Percentiles rank a stretch among this genome's conserved stretches.
These are phyloP conservation scores for Trichosporon sp. DNA, from an alignment of 1,284 basidiomycete species.

Conservation along the genomic window DNA sequence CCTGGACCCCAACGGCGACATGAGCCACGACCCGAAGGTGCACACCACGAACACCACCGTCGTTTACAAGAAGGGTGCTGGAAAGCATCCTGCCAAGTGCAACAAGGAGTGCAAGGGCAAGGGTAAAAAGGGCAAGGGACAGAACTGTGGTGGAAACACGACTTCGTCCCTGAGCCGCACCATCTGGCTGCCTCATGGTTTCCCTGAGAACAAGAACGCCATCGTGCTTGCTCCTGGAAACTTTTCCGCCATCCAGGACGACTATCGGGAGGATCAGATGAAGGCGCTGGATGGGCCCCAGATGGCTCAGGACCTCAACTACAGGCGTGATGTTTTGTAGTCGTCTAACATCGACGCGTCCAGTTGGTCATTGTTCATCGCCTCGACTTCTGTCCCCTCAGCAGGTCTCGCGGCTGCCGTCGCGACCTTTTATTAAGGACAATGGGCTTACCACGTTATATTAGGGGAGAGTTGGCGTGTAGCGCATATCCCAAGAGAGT, in stretches of 20 bases:
- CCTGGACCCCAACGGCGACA: conserved; percentile 34
- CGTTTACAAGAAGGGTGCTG: background rate
- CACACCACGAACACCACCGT: conserved; percentile 19
- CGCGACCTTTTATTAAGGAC: too few relatives aligned
- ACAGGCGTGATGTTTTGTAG: background rate
- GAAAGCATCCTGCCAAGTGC: background rate
- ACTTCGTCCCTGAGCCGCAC: background rate
- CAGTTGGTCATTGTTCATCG: background rate
- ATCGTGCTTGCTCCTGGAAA: conserved; percentile 26
- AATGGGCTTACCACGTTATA: too few relatives aligned
- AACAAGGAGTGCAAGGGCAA: background rate
- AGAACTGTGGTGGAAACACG: background rate
- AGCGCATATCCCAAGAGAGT: too few relatives aligned
- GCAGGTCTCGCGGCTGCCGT: too few relatives aligned
- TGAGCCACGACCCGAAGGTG: background rate
- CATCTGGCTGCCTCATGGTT: conserved; percentile 32
- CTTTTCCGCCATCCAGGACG: conserved; percentile 35
- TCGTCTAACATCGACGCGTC: background rate
- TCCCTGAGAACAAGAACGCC: conserved; percentile 26
- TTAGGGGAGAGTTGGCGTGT: too few relatives aligned
- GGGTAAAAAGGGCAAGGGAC: background rate
- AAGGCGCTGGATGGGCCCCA: conserved; percentile 1
- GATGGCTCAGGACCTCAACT: background rate
- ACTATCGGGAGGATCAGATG: conserved; percentile 26
- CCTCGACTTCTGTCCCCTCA: too few relatives aligned